A percentile compares a stretch with the other conserved stretches of the same genome.
These are phyloP conservation scores for Rugonectria rugulosa DNA, from an alignment of 2,329 filamentous ascomycete genomes.

Conservation along the genomic window DNA sequence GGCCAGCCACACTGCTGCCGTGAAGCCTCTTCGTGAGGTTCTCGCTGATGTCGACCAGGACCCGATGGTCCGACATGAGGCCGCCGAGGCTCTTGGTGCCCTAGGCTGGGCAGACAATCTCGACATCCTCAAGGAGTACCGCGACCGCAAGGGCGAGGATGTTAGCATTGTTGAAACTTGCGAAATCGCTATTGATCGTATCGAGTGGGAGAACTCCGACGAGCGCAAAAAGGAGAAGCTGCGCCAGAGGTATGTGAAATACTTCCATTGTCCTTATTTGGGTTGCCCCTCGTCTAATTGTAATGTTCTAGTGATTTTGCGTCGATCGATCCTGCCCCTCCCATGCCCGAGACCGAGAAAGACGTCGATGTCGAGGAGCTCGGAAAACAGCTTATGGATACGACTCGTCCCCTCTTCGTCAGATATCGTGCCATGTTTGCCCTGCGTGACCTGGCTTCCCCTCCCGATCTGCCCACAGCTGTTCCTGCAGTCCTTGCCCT, in stretches of 20 bases:
- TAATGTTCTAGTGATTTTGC: conserved; percentile 78
- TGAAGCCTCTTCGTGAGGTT: conserved; percentile 75
- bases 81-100: conserved; percentile 92
- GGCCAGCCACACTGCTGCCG: conserved; percentile 78
- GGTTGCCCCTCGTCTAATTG: conserved; percentile 40
- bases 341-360: conserved; percentile 74
- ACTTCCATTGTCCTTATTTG: conserved; percentile 20
- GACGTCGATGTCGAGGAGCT: conserved; percentile 81
- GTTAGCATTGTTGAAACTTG: conserved; percentile 93
- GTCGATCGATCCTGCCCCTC: conserved; percentile 93
- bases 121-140: conserved; percentile 73
- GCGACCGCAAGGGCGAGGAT: conserved; percentile 78
- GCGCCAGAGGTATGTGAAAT: conserved; percentile 72
- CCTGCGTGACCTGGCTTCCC: conserved; percentile 91
- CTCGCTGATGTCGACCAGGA: conserved; percentile 84
- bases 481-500: conserved; percentile 86
- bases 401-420: conserved; percentile 80
- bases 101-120: conserved; percentile 79
- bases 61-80: conserved; percentile 95
- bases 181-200: conserved; percentile 93
- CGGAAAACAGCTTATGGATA: conserved; percentile 80
- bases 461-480: conserved; percentile 88
- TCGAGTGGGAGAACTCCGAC: conserved; percentile 89
- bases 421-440: conserved; percentile 99
- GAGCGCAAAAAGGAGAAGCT: conserved; percentile 77